phyloP scores from a whole-genome alignment of 2,329 filamentous ascomycete genomes.

The Massarina eburnea region DNA sequence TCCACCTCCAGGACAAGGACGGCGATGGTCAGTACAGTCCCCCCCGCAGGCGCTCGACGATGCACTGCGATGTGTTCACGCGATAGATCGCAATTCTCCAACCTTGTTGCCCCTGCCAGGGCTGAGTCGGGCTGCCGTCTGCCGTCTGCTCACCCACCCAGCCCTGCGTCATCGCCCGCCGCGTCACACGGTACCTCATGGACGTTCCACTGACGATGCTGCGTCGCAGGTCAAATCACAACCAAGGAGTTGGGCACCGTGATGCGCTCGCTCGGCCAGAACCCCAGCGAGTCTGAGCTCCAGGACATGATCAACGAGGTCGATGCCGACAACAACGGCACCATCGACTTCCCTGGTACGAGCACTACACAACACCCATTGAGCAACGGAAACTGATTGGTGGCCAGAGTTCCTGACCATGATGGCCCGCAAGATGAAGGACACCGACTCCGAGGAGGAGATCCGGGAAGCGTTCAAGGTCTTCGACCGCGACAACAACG shows the following conservation, averaged over 20 bases:
- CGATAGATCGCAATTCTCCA: neutral
- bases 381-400: constrained; percentile 8
- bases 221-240: constrained; percentile 60
- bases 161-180: constrained; percentile 10
- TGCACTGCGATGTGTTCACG: neutral
- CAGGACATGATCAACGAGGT: constrained; percentile 70
- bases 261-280: constrained; percentile 65
- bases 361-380: neutral
- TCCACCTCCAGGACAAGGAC: constrained; percentile 55
- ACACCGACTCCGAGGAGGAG: constrained; percentile 64
- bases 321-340: constrained; percentile 65
- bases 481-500: constrained; percentile 67
- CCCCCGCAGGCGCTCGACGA: neutral
- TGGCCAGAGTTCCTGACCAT: constrained; percentile 63
- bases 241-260: constrained; percentile 65
- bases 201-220: constrained; percentile 23
- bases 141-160: neutral
- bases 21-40: constrained; percentile 53
- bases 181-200: constrained; percentile 10
- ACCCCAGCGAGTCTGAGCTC: constrained; percentile 63
- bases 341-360: constrained; percentile 64
- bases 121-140: neutral
- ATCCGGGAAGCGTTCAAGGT: constrained; percentile 67
- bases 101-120: neutral
- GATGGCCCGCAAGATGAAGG: constrained; percentile 66